Conservation (phyloP, 2,329 filamentous ascomycete species). For the Penicillium sp. region DNA sequence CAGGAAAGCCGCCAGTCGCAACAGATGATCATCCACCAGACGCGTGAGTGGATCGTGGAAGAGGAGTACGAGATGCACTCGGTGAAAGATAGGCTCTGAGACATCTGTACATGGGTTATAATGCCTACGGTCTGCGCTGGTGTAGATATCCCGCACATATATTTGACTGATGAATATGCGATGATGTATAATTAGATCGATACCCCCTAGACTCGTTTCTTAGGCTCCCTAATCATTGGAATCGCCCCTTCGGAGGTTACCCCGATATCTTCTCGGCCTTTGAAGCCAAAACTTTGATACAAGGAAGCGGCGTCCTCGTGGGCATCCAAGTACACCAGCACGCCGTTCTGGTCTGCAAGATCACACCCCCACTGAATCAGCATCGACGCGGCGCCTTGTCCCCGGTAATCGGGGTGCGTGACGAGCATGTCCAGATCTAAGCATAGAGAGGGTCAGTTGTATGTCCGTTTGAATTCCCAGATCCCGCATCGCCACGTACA, state of each 20-base stretch:
- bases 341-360: constrained; percentile 31
- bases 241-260: constrained; percentile 4
- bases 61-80: constrained; percentile 9
- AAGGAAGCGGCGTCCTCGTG: constrained; percentile 33
- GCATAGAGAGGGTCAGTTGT: neutral
- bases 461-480: neutral
- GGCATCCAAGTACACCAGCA: constrained; percentile 40
- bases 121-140: no score
- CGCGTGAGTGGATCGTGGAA: constrained; percentile 15
- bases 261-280: constrained; percentile 21
- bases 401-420: constrained; percentile 40
- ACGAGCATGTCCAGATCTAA: constrained; percentile 20
- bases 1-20: constrained; percentile 15
- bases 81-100: neutral
- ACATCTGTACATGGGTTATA: neutral
- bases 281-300: constrained; percentile 41
- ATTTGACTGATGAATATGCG: no score
- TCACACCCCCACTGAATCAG: constrained; percentile 38
- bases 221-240: constrained; percentile 8
- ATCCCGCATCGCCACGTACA: constrained; percentile 16
- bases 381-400: constrained; percentile 38
- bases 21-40: constrained; percentile 22
- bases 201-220: no score
- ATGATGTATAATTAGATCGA: no score
- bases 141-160: no score